Conservation (phyloP, 805 yeast species). For the Ogataea saltuana region DNA sequence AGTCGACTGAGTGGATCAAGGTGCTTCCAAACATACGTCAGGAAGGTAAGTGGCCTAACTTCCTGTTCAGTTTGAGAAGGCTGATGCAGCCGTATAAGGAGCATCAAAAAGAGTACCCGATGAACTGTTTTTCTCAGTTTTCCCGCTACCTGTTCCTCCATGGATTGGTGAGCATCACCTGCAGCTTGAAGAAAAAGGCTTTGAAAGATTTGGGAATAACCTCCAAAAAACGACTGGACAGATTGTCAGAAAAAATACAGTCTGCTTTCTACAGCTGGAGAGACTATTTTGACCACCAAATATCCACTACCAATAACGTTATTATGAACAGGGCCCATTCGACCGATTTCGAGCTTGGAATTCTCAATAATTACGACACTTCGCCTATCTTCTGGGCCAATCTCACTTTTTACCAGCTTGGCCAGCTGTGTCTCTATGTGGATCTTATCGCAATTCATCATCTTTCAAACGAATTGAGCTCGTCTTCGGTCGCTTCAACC, state of each 20-base stretch:
- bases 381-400: conserved; percentile 37
- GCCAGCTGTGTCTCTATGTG: conserved; percentile 14
- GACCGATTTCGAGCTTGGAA: conserved; percentile 3
- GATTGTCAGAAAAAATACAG: conserved; percentile 34
- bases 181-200: conserved; percentile 19
- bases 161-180: conserved; percentile 30
- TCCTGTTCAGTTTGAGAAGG: conserved; percentile 37
- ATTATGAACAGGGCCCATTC: conserved; percentile 1
- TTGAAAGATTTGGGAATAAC: conserved; percentile 38
- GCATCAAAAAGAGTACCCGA: conserved; percentile 35
- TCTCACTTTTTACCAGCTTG: conserved; percentile 15
- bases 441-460: conserved; percentile 10
- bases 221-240: conserved; percentile 33
- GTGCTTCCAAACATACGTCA: conserved; percentile 30
- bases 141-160: conserved; percentile 40
- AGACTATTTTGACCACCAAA: conserved; percentile 39
- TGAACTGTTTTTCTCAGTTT: conserved; percentile 40
- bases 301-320: conserved; percentile 15
- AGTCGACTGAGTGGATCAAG: conserved; percentile 8
- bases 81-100: conserved; percentile 35
- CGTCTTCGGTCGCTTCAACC: neutral
- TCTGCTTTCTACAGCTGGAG: conserved; percentile 39
- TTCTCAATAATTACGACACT: conserved; percentile 36
- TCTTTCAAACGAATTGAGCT: conserved; percentile 7
- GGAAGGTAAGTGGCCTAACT: conserved; percentile 39